A percentile compares a stretch with the other conserved stretches of the same genome.
These are phyloP conservation scores for Barbarea vulgaris DNA, from an alignment of 345 rosid genomes.

Conservation along the genomic window DNA sequence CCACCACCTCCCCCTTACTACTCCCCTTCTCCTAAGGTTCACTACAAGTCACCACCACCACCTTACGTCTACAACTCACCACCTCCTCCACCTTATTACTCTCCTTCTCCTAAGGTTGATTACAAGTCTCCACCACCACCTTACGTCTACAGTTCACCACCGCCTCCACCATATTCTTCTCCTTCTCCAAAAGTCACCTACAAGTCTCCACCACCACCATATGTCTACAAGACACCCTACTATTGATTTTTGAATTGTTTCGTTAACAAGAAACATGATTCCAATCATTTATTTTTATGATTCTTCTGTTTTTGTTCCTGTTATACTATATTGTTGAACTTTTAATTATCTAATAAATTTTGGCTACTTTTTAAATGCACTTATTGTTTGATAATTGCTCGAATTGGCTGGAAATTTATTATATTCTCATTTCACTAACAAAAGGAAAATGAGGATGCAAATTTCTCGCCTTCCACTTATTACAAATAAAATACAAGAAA, in stretches of 20 bases:
- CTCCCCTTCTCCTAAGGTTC: background rate
- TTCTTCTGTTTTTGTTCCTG: background rate
- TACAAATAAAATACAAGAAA: conserved; percentile 13
- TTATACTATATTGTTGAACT: background rate
- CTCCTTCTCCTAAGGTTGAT: background rate
- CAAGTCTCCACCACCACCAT: background rate
- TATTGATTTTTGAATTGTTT: background rate
- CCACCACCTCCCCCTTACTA: background rate
- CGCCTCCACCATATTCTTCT: background rate
- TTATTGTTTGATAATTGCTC: background rate
- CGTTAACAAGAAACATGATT: background rate
- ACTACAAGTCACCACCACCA: background rate
- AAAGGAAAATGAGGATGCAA: background rate
- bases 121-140: background rate
- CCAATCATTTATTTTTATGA: background rate
- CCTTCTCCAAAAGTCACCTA: background rate
- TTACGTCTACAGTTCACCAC: background rate
- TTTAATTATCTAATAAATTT: background rate
- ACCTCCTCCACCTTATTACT: background rate
- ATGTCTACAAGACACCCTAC: background rate
- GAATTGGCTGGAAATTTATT: background rate
- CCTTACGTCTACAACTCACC: background rate
- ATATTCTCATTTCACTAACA: background rate
- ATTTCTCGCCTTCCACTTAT: background rate
- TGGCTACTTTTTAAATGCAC: background rate